Evolutionary conservation across 2,329 filamentous ascomycete genomes (phyloP).

Genomic region (Aspergillaceae sp.): DNA sequence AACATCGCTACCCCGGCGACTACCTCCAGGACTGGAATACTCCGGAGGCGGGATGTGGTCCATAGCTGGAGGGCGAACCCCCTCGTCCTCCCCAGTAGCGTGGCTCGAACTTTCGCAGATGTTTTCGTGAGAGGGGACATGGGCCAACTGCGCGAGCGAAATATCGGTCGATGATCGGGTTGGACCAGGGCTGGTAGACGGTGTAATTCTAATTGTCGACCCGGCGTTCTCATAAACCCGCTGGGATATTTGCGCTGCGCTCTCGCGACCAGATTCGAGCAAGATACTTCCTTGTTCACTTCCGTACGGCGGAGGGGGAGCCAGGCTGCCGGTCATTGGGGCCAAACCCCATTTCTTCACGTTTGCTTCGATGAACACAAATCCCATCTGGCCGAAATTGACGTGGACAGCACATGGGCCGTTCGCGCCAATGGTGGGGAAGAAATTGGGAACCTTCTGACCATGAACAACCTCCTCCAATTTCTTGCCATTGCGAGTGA

Average conservation of each 20-base stretch:
- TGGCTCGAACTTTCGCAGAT: conserved; percentile 63
- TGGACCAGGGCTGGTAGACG: conserved; percentile 79
- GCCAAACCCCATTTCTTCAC: conserved; percentile 99
- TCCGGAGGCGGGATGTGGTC: conserved; percentile 33
- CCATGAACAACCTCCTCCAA: conserved; percentile 91
- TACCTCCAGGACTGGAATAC: conserved; percentile 49
- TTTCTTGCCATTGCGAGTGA: conserved; percentile 96
- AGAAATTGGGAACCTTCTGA: conserved; percentile 91
- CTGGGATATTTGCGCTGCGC: conserved; percentile 32
- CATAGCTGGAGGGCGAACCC: conserved; percentile 13
- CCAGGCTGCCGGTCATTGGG: conserved; percentile 88
- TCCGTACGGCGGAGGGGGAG: conserved; percentile 90
- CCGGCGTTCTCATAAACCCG: conserved; percentile 49
- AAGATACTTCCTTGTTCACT: conserved; percentile 95
- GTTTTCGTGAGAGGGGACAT: conserved; percentile 57
- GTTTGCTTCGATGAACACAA: conserved; percentile 98
- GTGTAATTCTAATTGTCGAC: conserved; percentile 63
- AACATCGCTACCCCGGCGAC: conserved; percentile 50
- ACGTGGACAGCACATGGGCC: conserved; percentile 89
- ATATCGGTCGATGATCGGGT: conserved; percentile 91
- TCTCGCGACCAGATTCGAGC: conserved; percentile 69
- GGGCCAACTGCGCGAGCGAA: conserved; percentile 76
- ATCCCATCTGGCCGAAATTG: conserved; percentile 95
- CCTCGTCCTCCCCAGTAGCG: conserved; percentile 17
- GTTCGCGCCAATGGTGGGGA: conserved; percentile 92